Evolutionary conservation across 768 basidiomycete genomes (phyloP), one percentile per base, ranked within the genome.

Genomic region (Psilocybe azurescens): DNA sequence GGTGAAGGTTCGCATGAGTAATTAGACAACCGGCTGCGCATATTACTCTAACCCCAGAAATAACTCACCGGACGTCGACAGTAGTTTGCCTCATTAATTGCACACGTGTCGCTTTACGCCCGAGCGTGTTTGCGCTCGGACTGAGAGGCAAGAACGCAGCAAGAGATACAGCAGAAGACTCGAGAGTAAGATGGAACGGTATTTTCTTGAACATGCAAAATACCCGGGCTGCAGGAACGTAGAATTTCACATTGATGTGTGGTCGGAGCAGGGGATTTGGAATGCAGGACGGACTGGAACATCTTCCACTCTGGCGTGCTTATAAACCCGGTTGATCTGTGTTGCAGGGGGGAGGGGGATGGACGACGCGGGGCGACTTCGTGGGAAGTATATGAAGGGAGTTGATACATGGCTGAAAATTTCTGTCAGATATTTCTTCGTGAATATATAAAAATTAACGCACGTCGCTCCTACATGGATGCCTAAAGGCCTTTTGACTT

Each of bases 81-180:
- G 81, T 82, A 3, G 84, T 82, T 71, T 92, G 91, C 57, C 91
- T 80, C 73, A 91, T 78, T 20, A 91, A 67, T 65, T 88, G 83
- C 28, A 92, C 74, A 6, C 81, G 83, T 5, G 87, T 90, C 18
- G 74, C 69, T 58, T 72, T 78, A 48, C 74, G 76, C 8, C 63
- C 53, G 6, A 59, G 65, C 56, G 75, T 59, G 64, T 74, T 62
- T 67, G 78, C 58, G 9, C 78, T 79, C 0, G 90, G 91, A 36
- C 82, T 81, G 36, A 81, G 79, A 9, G 89, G 87, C 50, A 88
- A 70, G 68, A 89, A 90, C 5, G 83, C 77, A 1, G 85, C 83
- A 13, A 93, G 76, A 11, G 89, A 84, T 32, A 78, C 71, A 0
- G 83, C 75, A 3, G 85, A 79, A 0, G 88, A 89, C 39, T 83